Base-by-base conservation (phyloP, 1,284 basidiomycete species). In the Cryptococcus amylolentus region DNA sequence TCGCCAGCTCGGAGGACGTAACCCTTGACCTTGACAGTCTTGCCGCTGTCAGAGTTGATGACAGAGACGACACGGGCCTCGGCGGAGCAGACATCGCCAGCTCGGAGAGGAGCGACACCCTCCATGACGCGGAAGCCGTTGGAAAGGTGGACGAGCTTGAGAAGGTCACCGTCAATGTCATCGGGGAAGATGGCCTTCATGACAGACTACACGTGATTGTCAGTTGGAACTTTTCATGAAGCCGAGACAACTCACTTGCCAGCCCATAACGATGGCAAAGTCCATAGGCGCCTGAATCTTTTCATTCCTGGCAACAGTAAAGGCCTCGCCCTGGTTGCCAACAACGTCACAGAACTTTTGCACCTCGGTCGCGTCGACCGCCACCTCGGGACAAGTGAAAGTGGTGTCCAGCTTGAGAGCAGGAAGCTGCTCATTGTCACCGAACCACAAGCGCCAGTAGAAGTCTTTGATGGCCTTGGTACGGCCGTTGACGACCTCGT, bases 401-500 rank as follows among this genome's bases (percentile, higher is more conserved):
- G 83, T 91, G 84, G 66, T 66, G 60, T 83, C 84, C 52, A 94
- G 81, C 63, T 86, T 82, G 63, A 97, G 85, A 16, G 82, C 75
- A 23, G 91, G 90, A 39, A 94, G 82, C 4, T 76, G 76, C 65
- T 87, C 84, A 62, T 89, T 82, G 70, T 91, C 89, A 46, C 92
- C 90, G 73, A 93, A 94, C 94, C 94, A 97, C 38, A 97, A 79
- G 72, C 87, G 87, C 94, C 94, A 98, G 81, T 97, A 95, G 74
- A 94, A 94, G 66, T 88, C 84, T 80, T 98, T 98, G 82, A 98
- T 96, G 62, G 90, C 85, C 64, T 82, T 82, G 80, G 95, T 98
- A 68, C 95, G 88, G 62, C 84, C 89, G 14, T 85, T 82, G 27
- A 86, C 84, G 63, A 94, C 80, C 76, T 98, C 95, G 73, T 97